phyloP scores from a whole-genome alignment of 108 stramenopile species.

The Nannochloropsis granulata region DNA sequence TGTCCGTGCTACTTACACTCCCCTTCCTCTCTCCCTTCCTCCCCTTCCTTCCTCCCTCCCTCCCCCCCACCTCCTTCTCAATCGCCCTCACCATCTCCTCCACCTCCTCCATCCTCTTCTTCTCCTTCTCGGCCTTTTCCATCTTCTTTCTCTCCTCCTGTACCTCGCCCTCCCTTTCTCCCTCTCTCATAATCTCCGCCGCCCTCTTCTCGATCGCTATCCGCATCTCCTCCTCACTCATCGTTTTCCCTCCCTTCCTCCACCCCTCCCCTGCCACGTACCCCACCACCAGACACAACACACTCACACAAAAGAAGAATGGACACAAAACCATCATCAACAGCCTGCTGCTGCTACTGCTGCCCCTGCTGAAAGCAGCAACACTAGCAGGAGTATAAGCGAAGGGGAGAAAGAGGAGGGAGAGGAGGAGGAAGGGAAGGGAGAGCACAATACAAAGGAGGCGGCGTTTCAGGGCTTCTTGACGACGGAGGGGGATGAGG shows the following conservation, averaged over 20 bases:
- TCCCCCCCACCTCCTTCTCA: not conserved
- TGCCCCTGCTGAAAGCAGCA: not conserved
- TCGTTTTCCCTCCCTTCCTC: not conserved
- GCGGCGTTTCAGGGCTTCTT: not conserved
- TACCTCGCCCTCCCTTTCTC: not conserved
- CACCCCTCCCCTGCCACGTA: not conserved
- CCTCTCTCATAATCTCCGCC: not conserved
- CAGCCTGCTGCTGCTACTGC: no score
- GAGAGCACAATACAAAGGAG: not conserved
- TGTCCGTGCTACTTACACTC: constrained; percentile 61
- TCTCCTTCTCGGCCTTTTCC: not conserved
- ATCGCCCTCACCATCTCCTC: not conserved
- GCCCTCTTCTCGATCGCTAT: not conserved
- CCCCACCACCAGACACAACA: not conserved
- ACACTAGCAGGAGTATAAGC: not conserved
- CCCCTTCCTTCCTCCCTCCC: not conserved
- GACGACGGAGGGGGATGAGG: not conserved
- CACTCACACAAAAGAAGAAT: not conserved
- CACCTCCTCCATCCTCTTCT: not conserved
- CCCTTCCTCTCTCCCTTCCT: constrained; percentile 33
- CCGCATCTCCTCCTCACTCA: not conserved
- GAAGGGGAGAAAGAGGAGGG: not conserved
- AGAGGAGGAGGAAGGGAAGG: not conserved
- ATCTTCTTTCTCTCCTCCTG: not conserved
- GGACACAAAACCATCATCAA: not conserved